A percentile compares a stretch with the other conserved stretches of the same genome.
These are phyloP conservation scores for Tolypocladium ovalisporum DNA, from an alignment of 2,329 filamentous ascomycete species.

Conservation along the genomic window DNA sequence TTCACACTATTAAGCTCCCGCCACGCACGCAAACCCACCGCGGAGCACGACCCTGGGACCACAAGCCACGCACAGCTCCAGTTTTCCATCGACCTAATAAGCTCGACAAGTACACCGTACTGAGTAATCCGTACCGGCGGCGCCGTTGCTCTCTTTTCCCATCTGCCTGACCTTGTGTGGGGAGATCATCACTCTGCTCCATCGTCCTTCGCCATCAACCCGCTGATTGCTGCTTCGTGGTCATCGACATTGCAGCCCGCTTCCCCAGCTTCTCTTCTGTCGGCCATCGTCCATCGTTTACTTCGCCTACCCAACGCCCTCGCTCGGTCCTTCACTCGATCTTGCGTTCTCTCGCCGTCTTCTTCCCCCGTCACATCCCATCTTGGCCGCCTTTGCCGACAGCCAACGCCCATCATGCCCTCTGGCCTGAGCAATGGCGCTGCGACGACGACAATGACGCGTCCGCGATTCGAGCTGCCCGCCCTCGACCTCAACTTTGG, in stretches of 20 bases:
- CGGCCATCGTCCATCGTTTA: neutral
- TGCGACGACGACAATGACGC: conserved; percentile 3
- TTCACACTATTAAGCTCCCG: neutral
- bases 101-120: neutral
- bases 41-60: neutral
- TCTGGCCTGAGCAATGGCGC: conserved; percentile 18
- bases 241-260: neutral
- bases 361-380: neutral
- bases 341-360: neutral
- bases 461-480: conserved; percentile 42
- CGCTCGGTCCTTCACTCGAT: neutral
- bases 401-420: conserved; percentile 15
- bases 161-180: neutral
- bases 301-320: neutral
- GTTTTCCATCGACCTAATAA: conserved; percentile 2
- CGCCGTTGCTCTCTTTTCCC: neutral
- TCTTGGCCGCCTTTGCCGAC: neutral
- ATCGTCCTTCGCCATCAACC: neutral
- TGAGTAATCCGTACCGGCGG: neutral
- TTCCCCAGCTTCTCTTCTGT: neutral
- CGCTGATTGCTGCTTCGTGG: neutral
- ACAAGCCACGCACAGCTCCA: conserved; percentile 4
- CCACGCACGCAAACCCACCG: neutral
- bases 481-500: conserved; percentile 47
- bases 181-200: neutral